phyloP scores from a whole-genome alignment of 306 rosid species.

The Quercus cerris region DNA sequence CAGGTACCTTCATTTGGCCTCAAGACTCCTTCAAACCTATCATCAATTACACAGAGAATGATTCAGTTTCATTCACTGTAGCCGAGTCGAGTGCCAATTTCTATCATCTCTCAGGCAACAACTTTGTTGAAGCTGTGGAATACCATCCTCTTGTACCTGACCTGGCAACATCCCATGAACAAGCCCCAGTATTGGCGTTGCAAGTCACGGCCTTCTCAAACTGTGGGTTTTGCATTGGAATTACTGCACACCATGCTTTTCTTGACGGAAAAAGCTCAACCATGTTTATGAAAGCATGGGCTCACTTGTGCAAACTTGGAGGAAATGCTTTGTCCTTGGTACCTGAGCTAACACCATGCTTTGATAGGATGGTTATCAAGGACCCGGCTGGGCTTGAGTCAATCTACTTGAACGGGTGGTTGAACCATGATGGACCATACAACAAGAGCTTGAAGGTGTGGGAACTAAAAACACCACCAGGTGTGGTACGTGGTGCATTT shows the following conservation, averaged over 20 bases:
- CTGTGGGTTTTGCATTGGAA: slow-evolving; percentile 29
- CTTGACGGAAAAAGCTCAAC: slow-evolving; percentile 25
- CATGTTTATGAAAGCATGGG: slow-evolving; percentile 22
- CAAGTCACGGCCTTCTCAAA: slow-evolving; percentile 29
- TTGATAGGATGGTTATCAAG: slow-evolving; percentile 1
- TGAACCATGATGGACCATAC: background rate
- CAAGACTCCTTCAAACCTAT: slow-evolving; percentile 13
- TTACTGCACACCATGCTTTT: slow-evolving; percentile 28
- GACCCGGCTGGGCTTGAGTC: background rate
- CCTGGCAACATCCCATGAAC: background rate
- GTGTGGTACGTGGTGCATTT: slow-evolving; percentile 11
- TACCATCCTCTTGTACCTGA: slow-evolving; percentile 16
- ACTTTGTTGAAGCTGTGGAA: background rate
- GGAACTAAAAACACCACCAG: background rate
- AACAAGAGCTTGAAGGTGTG: slow-evolving; percentile 2
- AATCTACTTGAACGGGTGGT: background rate
- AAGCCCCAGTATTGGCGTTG: slow-evolving; percentile 20
- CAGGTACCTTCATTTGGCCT: slow-evolving; percentile 24
- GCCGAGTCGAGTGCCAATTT: slow-evolving; percentile 12
- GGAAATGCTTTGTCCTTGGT: background rate
- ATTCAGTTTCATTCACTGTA: slow-evolving; percentile 18
- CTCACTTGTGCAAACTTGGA: slow-evolving; percentile 8
- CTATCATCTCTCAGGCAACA: background rate
- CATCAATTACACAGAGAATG: slow-evolving; percentile 7
- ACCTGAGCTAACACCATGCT: background rate